A percentile compares a stretch with the other conserved stretches of the same genome.
Conservation (phyloP, 2,329 filamentous ascomycete genomes). For the Thermothelomyces thermophilus region DNA sequence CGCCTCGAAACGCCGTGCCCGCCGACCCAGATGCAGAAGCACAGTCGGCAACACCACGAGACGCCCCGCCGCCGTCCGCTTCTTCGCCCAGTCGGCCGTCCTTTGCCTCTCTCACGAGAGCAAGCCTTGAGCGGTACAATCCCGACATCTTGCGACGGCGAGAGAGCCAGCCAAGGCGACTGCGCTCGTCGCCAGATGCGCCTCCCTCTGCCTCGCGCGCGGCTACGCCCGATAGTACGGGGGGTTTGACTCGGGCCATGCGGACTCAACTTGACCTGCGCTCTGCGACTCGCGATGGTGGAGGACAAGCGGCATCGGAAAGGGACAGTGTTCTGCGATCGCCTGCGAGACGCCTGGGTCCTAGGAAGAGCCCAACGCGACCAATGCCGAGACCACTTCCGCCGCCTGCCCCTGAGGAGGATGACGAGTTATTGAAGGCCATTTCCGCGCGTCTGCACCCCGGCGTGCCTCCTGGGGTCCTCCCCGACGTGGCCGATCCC, state of each 20-base stretch:
- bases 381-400: constrained; percentile 43
- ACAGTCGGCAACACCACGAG: constrained; percentile 23
- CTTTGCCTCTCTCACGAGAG: constrained; percentile 60
- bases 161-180: constrained; percentile 28
- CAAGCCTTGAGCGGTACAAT: constrained; percentile 56
- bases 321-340: constrained; percentile 21
- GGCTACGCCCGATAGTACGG: constrained; percentile 19
- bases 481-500: constrained; percentile 31
- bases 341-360: constrained; percentile 25
- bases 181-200: constrained; percentile 15
- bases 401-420: constrained; percentile 36
- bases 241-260: constrained; percentile 16
- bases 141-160: constrained; percentile 48
- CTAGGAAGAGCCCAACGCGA: constrained; percentile 35
- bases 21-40: constrained; percentile 25
- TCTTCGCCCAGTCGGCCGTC: constrained; percentile 39
- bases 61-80: constrained; percentile 32
- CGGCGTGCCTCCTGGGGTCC: constrained; percentile 30
- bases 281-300: constrained; percentile 19
- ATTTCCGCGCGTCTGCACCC: constrained; percentile 34
- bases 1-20: constrained; percentile 43
- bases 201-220: constrained; percentile 17
- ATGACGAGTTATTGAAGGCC: constrained; percentile 38
- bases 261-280: constrained; percentile 29
- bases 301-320: neutral